Conservation (phyloP, 805 yeast genomes). For the Lachancea lanzarotensis region DNA sequence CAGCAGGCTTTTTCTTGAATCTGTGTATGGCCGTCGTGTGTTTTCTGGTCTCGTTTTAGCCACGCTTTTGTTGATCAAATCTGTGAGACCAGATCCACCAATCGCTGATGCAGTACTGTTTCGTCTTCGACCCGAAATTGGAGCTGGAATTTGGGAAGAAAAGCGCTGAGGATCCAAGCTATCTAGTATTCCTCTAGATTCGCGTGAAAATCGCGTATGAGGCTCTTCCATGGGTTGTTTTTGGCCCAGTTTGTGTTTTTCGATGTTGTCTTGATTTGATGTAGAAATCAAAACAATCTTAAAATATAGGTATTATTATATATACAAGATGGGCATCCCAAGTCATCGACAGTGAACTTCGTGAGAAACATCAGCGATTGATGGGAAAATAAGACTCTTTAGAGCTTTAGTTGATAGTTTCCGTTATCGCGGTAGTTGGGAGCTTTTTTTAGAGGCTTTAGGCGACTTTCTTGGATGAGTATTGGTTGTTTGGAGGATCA, state of each 20-base stretch:
- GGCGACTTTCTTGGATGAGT: no score
- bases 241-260: neutral
- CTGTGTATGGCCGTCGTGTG: conserved; percentile 3
- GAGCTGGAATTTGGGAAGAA: conserved; percentile 23
- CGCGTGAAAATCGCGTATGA: neutral
- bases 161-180: conserved; percentile 20
- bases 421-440: no score
- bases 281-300: neutral
- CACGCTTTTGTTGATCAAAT: conserved; percentile 25
- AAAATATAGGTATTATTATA: neutral
- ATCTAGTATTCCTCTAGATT: conserved; percentile 12
- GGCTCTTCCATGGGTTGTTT: conserved; percentile 4
- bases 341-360: no score
- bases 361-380: no score
- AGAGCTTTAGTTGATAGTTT: no score
- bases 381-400: no score
- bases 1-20: neutral
- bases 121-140: conserved; percentile 15
- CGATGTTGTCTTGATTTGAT: neutral
- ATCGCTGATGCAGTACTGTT: conserved; percentile 15
- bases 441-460: no score
- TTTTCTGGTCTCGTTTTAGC: conserved; percentile 12
- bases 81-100: conserved; percentile 18
- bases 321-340: neutral
- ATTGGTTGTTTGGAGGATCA: no score